Percentiles rank a stretch among this genome's conserved stretches.
These are phyloP conservation scores for Calonectria fujianensis DNA, from an alignment of 2,329 filamentous ascomycete species.

Conservation along the genomic window DNA sequence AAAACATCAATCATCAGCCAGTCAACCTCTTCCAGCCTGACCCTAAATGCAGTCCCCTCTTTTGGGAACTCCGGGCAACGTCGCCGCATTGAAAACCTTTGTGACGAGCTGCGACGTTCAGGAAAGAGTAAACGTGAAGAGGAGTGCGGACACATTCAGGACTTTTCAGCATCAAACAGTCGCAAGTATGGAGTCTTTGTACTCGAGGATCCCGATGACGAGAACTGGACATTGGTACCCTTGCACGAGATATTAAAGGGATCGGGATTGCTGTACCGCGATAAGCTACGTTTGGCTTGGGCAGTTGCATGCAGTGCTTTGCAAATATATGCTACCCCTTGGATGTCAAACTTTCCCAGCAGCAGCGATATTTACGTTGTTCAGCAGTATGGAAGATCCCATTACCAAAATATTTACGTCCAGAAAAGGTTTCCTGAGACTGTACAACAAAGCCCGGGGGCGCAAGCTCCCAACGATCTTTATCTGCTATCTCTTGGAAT, in stretches of 20 bases:
- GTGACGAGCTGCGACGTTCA: not conserved
- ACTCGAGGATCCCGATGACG: not conserved
- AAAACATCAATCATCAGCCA: not conserved
- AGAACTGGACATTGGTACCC: not conserved
- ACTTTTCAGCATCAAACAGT: not conserved
- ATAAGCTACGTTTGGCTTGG: not conserved
- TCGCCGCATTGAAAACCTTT: not conserved
- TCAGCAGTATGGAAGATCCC: not conserved
- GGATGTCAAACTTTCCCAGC: not conserved
- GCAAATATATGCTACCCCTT: not conserved
- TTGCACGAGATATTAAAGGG: not conserved
- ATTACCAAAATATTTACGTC: not conserved
- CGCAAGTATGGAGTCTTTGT: not conserved
- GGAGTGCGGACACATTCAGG: not conserved
- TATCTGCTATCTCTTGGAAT: slow-evolving; percentile 22
- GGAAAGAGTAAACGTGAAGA: not conserved
- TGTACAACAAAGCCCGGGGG: too few species aligned
- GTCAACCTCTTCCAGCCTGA: not conserved
- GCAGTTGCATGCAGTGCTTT: slow-evolving; percentile 11
- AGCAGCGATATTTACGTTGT: not conserved
- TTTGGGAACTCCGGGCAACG: not conserved
- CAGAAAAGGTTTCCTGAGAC: not conserved
- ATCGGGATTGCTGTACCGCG: not conserved
- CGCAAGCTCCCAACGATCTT: not conserved
- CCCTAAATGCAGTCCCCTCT: not conserved